Base-by-base conservation (phyloP, 2,329 filamentous ascomycete species). In the Neofusicoccum kwambonambiense region DNA sequence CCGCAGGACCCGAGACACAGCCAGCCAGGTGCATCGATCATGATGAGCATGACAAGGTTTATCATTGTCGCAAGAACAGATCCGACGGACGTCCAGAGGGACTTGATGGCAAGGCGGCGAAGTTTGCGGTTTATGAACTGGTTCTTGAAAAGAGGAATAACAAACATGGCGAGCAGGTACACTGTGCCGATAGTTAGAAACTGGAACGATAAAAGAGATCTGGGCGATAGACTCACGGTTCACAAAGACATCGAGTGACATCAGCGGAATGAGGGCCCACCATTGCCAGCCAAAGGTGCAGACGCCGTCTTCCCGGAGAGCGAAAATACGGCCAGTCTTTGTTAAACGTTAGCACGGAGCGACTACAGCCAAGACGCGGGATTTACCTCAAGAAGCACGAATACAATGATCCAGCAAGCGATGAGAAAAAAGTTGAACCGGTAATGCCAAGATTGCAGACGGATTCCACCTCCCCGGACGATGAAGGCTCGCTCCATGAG, bases 351-450 rank as follows among this genome's bases (percentile, higher is more conserved):
- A 51, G 49, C 7, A 35, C 3, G 27, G 3, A 2, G 5, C 12
- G 11, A 35, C 0, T 0, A 12, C 1, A 15, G 3, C 3, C 3
- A 3, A 17, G 15, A 12, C 11, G 49, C 2, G 9, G 2, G 2
- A 31, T 15, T 2, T 12, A 51, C 49, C 27, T 58, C 54, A 2
- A 58, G 54, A 2, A 58, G 22, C 11, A 58, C 12, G 15, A 58
- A 58, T 22, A 58, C 41, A 12, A 22, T 12, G 22, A 58, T 22
- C 54, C 54, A 58, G 39, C 54, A 58, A 7, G 13, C 22, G 35
- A 58, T 58, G 22, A 58, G 54, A 22, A 58, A 44, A 22, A 58
- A 58, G 27, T 58, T 58, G 39, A 58, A 58, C 9, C 54, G 39
- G 27, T 58, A 58, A 17, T 58, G 54, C 54, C 54, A 58, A 7